Percentiles rank a stretch among this genome's conserved stretches.
Evolutionary conservation across 768 basidiomycete species (phyloP).

Genomic region (Lentinus brumalis): DNA sequence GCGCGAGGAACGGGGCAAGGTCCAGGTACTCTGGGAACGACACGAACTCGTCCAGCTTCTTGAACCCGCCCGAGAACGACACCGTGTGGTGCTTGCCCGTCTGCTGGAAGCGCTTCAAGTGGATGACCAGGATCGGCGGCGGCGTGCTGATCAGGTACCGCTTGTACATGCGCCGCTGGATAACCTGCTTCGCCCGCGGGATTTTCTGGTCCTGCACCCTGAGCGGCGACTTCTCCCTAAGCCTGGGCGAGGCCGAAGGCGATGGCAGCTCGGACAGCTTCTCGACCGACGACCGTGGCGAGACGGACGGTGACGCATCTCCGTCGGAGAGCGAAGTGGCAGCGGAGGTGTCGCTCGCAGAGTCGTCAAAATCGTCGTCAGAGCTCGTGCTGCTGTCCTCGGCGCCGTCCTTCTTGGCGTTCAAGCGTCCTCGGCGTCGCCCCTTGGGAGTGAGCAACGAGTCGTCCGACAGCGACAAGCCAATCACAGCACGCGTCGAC

Average conservation of each 20-base stretch:
- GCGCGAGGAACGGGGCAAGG: slow-evolving; percentile 83
- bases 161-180: slow-evolving; percentile 88
- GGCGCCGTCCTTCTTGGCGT: slow-evolving; percentile 7
- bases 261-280: not conserved
- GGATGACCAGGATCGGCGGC: slow-evolving; percentile 88
- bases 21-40: slow-evolving; percentile 89
- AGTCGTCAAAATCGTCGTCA: slow-evolving; percentile 28
- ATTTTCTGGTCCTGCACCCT: slow-evolving; percentile 22
- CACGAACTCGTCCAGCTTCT: slow-evolving; percentile 91
- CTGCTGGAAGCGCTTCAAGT: slow-evolving; percentile 95
- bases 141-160: slow-evolving; percentile 87
- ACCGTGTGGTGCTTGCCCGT: slow-evolving; percentile 61
- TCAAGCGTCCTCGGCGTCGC: slow-evolving; percentile 19
- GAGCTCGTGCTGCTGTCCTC: slow-evolving; percentile 23
- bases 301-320: slow-evolving; percentile 35
- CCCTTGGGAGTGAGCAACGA: slow-evolving; percentile 35
- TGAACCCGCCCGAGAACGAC: slow-evolving; percentile 71
- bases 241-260: not conserved
- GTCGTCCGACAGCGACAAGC: slow-evolving; percentile 24
- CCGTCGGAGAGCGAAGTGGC: slow-evolving; percentile 35
- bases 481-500: slow-evolving; percentile 5
- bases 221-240: not conserved
- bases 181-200: slow-evolving; percentile 55
- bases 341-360: slow-evolving; percentile 31
- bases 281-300: slow-evolving; percentile 36